Evolutionary conservation across 495 filamentous ascomycete genomes (phyloP).

Genomic region (Podospora appendiculata): DNA sequence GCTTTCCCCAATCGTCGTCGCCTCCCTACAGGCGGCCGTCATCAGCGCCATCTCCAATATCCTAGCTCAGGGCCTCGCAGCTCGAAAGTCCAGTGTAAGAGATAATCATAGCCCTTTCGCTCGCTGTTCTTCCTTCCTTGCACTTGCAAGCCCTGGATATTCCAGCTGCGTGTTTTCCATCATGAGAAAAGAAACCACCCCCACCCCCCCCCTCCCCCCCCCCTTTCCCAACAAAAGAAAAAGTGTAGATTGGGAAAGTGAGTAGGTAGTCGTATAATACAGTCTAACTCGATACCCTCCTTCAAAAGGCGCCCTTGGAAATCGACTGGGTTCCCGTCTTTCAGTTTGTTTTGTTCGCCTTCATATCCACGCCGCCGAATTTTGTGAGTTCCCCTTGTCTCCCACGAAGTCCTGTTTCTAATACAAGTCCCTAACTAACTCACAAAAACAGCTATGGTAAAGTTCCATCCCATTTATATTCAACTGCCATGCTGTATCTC

Average conservation of each 20-base stretch:
- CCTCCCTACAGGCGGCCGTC: slow-evolving; percentile 62
- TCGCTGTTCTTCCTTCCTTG: too few relatives aligned
- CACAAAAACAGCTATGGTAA: too few relatives aligned
- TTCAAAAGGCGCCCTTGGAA: slow-evolving; percentile 25
- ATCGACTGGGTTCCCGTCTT: slow-evolving; percentile 59
- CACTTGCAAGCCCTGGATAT: not conserved
- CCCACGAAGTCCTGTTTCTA: not conserved
- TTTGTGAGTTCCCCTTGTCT: slow-evolving; percentile 36
- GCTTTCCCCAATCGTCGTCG: slow-evolving; percentile 49
- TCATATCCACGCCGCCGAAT: slow-evolving; percentile 76
- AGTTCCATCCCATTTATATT: too few relatives aligned
- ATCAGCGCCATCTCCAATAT: slow-evolving; percentile 73
- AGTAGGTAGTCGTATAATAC: not conserved
- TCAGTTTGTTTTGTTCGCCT: slow-evolving; percentile 70
- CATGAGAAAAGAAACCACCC: not conserved
- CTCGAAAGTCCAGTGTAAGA: slow-evolving; percentile 57
- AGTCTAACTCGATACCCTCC: too few relatives aligned
- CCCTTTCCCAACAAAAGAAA: too few relatives aligned
- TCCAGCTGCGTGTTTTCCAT: not conserved
- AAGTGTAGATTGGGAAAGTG: not conserved
- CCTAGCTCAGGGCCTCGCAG: slow-evolving; percentile 69
- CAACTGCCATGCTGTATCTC: too few relatives aligned
- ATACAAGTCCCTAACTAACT: slow-evolving; percentile 5
- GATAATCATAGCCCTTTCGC: not conserved
- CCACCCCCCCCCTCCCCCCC: too few relatives aligned